phyloP scores from a whole-genome alignment of 179 eudicot genomes.

The Pouteria campechiana region DNA sequence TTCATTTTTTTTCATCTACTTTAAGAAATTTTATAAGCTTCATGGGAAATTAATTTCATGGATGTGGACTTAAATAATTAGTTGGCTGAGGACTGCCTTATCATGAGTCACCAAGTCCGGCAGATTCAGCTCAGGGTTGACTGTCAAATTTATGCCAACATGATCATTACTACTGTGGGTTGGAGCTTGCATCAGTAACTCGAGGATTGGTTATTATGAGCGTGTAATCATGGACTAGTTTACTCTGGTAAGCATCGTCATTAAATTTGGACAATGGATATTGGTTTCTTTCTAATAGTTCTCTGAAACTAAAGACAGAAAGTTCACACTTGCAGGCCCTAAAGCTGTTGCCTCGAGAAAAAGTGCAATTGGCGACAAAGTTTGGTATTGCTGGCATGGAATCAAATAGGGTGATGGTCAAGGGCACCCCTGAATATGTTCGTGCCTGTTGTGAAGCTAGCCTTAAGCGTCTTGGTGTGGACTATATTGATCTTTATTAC shows the following conservation, averaged over 20 bases:
- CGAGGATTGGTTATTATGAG: neutral
- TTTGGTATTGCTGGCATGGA: slow-evolving; percentile 16
- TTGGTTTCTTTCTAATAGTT: neutral
- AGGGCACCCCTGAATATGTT: slow-evolving; percentile 33
- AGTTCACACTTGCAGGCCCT: slow-evolving; percentile 24
- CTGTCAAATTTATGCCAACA: too few species aligned
- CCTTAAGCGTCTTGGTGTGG: slow-evolving; percentile 31
- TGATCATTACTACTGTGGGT: too few species aligned
- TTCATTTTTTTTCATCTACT: neutral
- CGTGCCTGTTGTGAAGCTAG: slow-evolving; percentile 35
- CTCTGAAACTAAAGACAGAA: neutral
- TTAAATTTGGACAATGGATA: neutral
- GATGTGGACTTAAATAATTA: too few species aligned
- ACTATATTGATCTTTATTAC: slow-evolving; percentile 43
- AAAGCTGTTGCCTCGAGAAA: slow-evolving; percentile 25
- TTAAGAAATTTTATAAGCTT: too few species aligned
- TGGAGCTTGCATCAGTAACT: too few species aligned
- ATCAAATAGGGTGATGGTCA: slow-evolving; percentile 2
- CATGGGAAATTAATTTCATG: too few species aligned
- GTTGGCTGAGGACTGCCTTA: too few species aligned
- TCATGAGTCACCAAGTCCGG: too few species aligned
- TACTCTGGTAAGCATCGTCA: neutral
- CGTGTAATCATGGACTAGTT: neutral
- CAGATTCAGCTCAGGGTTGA: too few species aligned
- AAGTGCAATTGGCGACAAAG: slow-evolving; percentile 37